phyloP scores from a whole-genome alignment of 169 alveolate species.

The Cryptosporidium viatorum region DNA sequence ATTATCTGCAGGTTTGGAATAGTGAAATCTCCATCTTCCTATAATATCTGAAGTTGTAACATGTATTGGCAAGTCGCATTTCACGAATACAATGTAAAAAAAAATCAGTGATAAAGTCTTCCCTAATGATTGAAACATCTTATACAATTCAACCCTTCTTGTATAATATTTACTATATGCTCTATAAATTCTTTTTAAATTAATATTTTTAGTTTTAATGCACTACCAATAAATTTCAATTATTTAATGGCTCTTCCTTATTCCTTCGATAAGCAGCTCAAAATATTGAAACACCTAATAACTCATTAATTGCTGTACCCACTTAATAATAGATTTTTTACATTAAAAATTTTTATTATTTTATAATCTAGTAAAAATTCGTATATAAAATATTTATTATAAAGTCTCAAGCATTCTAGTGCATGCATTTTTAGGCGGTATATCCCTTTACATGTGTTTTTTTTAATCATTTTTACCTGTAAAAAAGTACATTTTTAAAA shows the following conservation, averaged over 20 bases:
- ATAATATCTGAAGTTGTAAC: slow-evolving; percentile 76
- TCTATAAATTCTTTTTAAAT: neutral
- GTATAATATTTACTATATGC: neutral
- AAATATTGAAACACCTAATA: neutral
- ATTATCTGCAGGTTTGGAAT: slow-evolving; percentile 64
- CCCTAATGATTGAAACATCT: neutral
- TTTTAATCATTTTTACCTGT: neutral
- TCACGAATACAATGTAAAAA: neutral
- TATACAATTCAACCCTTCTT: neutral
- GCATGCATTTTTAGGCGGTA: slow-evolving; percentile 64
- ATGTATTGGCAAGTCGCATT: slow-evolving; percentile 80
- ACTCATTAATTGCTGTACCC: neutral
- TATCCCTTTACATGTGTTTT: slow-evolving; percentile 27
- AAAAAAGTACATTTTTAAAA: neutral
- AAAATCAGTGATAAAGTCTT: neutral
- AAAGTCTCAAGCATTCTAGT: slow-evolving; percentile 9
- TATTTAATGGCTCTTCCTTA: neutral
- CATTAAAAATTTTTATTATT: neutral
- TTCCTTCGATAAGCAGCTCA: neutral
- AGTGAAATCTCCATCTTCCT: slow-evolving; percentile 78
- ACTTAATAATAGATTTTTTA: neutral
- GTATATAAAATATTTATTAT: neutral
- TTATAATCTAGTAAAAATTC: neutral
- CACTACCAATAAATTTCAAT: neutral
- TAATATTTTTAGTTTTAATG: neutral